Evolutionary conservation across 345 rosid species (phyloP).

Genomic region (Syzygium oleosum): DNA sequence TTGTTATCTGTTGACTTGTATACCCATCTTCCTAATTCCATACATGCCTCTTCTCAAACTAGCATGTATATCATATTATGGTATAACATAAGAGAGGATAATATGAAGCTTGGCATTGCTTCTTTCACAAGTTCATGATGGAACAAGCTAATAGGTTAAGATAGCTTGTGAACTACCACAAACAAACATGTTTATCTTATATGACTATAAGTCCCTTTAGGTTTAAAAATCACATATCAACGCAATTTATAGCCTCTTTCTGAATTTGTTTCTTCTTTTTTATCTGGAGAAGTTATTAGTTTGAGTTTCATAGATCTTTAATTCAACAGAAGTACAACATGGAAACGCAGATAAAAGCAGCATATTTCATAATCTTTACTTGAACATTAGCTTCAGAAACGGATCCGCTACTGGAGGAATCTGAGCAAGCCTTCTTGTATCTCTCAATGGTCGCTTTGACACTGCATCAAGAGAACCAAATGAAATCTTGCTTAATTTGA

Average conservation of each 20-base stretch:
- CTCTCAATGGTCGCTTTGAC: slow-evolving; percentile 87
- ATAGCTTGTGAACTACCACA: not conserved
- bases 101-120: not conserved
- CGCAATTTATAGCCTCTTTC: not conserved
- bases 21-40: not conserved
- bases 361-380: slow-evolving; percentile 21
- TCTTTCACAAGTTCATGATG: not conserved
- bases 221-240: not conserved
- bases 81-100: not conserved
- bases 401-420: slow-evolving; percentile 58
- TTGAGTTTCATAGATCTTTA: not conserved
- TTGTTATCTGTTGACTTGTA: not conserved
- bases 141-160: not conserved
- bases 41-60: not conserved
- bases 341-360: not conserved
- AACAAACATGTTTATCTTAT: not conserved
- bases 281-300: not conserved
- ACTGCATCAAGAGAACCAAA: slow-evolving; percentile 25
- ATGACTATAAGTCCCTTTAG: not conserved
- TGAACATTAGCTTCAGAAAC: slow-evolving; percentile 84
- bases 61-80: not conserved
- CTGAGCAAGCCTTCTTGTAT: slow-evolving; percentile 77
- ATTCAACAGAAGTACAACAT: not conserved
- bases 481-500: not conserved
- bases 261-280: not conserved